Percentiles rank a stretch among this genome's conserved stretches.
Evolutionary conservation across 192 early-diverging fungal species (phyloP).

Genomic region (Backusella macrospora): DNA sequence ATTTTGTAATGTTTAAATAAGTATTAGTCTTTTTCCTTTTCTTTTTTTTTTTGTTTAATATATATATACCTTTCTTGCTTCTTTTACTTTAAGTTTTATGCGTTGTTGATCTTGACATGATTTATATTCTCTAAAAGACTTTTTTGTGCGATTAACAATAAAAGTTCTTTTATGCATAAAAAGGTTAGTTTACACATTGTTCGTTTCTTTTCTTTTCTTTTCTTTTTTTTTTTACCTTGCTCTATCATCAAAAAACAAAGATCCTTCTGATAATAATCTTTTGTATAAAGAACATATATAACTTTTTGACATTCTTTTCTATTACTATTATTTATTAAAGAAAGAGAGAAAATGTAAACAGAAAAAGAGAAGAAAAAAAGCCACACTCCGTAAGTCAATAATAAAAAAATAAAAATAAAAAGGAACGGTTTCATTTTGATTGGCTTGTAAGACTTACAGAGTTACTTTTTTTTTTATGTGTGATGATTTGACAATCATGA

Average conservation of each 20-base stretch:
- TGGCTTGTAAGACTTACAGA: no score
- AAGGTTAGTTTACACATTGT: background rate
- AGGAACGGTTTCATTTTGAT: no score
- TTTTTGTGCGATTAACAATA: constrained; percentile 29
- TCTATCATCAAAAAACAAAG: constrained; percentile 40
- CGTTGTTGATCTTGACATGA: constrained; percentile 19
- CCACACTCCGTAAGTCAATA: background rate
- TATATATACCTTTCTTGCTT: constrained; percentile 34
- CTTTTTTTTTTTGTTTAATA: background rate
- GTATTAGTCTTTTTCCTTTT: background rate
- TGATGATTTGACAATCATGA: constrained; percentile 4
- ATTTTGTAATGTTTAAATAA: background rate
- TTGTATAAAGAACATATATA: constrained; percentile 39
- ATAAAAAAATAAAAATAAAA: no score
- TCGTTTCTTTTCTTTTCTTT: background rate
- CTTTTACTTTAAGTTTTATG: constrained; percentile 32
- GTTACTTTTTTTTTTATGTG: no score
- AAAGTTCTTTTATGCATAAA: constrained; percentile 14
- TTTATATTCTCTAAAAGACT: constrained; percentile 30
- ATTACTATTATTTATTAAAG: constrained; percentile 2
- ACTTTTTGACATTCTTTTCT: background rate
- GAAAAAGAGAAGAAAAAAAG: background rate
- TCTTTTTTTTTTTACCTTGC: constrained; percentile 27
- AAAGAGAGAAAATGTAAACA: background rate
- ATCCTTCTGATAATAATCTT: constrained; percentile 25